Conservation (phyloP, 306 rosid species). For the Cucumis melo region DNA sequence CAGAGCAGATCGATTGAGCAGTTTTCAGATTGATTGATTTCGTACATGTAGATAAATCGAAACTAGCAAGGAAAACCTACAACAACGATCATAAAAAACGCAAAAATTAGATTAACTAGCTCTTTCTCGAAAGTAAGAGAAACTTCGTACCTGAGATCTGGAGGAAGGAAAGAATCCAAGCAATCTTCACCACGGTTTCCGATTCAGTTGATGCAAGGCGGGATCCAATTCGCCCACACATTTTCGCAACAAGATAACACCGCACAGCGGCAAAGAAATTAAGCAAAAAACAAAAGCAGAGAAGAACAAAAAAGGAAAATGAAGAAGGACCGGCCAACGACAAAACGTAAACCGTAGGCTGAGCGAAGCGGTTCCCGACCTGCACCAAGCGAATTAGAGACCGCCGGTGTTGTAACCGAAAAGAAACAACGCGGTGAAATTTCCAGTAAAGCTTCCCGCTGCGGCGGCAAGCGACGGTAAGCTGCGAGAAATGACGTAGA, state of each 20-base stretch:
- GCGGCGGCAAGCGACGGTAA: not conserved
- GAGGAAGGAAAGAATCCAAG: not conserved
- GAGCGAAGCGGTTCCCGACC: conserved; percentile 88
- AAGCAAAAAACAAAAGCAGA: not conserved
- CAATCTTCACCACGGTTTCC: conserved; percentile 49
- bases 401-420: conserved; percentile 40
- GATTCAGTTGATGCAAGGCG: conserved; percentile 98
- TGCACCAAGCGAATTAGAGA: conserved; percentile 99
- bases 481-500: not conserved
- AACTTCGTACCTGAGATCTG: conserved; percentile 10
- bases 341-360: not conserved
- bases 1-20: not conserved
- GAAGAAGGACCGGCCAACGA: not conserved
- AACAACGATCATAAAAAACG: not conserved
- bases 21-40: not conserved
- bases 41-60: not conserved
- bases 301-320: not conserved
- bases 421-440: not conserved
- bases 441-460: not conserved
- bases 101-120: not conserved
- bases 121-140: not conserved
- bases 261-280: not conserved
- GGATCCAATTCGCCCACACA: conserved; percentile 43
- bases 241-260: not conserved
- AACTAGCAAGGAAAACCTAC: not conserved